These are phyloP conservation scores for Cordyceps cicadae DNA, from an alignment of 2,329 filamentous ascomycete genomes.

Conservation along the genomic window DNA sequence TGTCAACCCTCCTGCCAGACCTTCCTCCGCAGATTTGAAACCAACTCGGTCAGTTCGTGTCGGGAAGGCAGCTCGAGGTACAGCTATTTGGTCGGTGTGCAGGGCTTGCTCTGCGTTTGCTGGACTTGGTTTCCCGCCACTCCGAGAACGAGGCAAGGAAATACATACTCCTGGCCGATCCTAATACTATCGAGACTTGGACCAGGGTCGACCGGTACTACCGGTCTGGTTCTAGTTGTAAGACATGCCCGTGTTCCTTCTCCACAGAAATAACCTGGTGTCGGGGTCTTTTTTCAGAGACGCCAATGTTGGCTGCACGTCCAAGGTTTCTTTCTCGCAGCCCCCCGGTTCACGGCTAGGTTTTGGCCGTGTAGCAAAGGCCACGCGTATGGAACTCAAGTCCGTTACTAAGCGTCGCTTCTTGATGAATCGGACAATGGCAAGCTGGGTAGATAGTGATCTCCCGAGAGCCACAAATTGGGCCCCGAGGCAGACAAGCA, in stretches of 20 bases:
- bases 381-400: too few species aligned
- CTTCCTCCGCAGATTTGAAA: constrained; percentile 8
- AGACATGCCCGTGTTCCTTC: not conserved
- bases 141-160: not conserved
- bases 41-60: not conserved
- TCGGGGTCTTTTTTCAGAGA: not conserved
- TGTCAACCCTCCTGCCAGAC: not conserved
- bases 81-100: too few species aligned
- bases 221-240: not conserved
- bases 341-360: not conserved
- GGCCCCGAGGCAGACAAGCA: too few species aligned
- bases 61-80: not conserved
- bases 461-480: not conserved
- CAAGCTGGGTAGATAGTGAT: not conserved
- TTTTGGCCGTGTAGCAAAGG: not conserved
- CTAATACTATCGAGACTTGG: not conserved
- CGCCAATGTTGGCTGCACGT: not conserved
- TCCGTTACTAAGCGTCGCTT: not conserved
- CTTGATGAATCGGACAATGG: not conserved
- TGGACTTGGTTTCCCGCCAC: not conserved
- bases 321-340: not conserved
- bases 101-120: not conserved
- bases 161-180: not conserved
- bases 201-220: not conserved
- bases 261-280: not conserved